Percentiles rank a stretch among this genome's conserved stretches.
Conservation (phyloP, 1,284 basidiomycete species). For the Moesziomyces sp. region DNA sequence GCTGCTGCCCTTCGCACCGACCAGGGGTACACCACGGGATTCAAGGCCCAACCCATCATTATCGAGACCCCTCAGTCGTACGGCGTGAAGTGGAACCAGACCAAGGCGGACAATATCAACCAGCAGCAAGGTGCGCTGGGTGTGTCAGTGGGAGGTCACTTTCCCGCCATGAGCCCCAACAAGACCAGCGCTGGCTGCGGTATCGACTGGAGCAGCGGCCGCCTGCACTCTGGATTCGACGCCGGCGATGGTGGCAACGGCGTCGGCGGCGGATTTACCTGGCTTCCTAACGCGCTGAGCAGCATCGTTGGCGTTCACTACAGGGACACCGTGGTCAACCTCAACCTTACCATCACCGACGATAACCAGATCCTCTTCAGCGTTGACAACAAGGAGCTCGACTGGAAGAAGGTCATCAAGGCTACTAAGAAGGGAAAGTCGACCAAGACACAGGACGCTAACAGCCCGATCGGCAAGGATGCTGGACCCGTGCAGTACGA, state of each 20-base stretch:
- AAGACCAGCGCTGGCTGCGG: conserved; percentile 29
- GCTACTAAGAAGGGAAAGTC: conserved; percentile 1
- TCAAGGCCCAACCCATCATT: background rate
- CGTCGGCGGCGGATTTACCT: conserved; percentile 26
- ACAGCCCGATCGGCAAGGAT: background rate
- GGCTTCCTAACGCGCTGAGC: conserved; percentile 8
- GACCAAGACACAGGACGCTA: background rate
- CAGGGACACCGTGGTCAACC: conserved; percentile 8
- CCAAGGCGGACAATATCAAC: background rate
- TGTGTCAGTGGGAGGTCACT: conserved; percentile 16
- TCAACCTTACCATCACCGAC: conserved; percentile 24
- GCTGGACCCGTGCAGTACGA: background rate
- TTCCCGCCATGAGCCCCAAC: conserved; percentile 13
- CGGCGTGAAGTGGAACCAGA: conserved; percentile 15
- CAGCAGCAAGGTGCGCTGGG: conserved; percentile 15
- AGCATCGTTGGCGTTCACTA: conserved; percentile 17
- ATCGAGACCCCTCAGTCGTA: background rate
- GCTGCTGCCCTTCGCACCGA: too few species aligned
- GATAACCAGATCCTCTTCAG: conserved; percentile 16
- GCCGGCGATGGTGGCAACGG: conserved; percentile 23
- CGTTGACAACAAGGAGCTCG: conserved; percentile 16
- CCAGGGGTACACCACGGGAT: background rate
- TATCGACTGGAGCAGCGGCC: conserved; percentile 21
- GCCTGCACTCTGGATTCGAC: conserved; percentile 26
- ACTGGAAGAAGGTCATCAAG: conserved; percentile 13